Evolutionary conservation across 495 filamentous ascomycete species (phyloP), one percentile per base, ranked within the genome.

Genomic region (Aspergillus sclerotioniger): DNA sequence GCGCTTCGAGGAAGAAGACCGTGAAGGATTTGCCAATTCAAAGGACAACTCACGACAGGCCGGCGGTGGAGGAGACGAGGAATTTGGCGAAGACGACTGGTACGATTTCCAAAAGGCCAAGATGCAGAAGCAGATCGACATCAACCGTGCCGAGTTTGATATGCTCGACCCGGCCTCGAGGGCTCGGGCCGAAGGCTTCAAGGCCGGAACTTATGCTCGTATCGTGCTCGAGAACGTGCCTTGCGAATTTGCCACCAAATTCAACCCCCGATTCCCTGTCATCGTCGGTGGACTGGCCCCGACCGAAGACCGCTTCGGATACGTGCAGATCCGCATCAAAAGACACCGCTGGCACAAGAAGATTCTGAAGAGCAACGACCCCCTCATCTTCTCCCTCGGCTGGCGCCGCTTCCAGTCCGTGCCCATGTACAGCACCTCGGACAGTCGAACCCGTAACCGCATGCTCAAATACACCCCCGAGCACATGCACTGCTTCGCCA

Each of bases 381-480:
- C 94, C 15, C 83, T 98, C 39, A 95, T 98, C 66, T 96, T 98
- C 79, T 96, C 92, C 3, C 82, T 97, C 12, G 94, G 94, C n/a
- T 98, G 94, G 94, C 83, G 94, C 50, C 82, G 94, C 51, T 98
- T 98, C 78, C 94, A 98, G 72, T 83, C 88, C 3, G 75, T 96
- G 58, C 94, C 94, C 0, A 83, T 98, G 49, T 98, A 97, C 79
- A 91, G 88, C 74, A 96, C 93, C 31, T 95, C 90, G 19, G 95
- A 97, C 72, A 92, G 87, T 58, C 86, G 95, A 46, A 93, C 89
- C 6, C 84, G 94, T 60, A 96, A 97, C 72, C 87, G 94, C 32
- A 96, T 98, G 93, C 82, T 98, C 50, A 98, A 98, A 65, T 98
- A 97, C 71, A 92, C 89, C 2, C 92, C 91, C 3, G 91, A 98